phyloP scores from a whole-genome alignment of 2,329 filamentous ascomycete species.

The Neoarthrinium moseri region DNA sequence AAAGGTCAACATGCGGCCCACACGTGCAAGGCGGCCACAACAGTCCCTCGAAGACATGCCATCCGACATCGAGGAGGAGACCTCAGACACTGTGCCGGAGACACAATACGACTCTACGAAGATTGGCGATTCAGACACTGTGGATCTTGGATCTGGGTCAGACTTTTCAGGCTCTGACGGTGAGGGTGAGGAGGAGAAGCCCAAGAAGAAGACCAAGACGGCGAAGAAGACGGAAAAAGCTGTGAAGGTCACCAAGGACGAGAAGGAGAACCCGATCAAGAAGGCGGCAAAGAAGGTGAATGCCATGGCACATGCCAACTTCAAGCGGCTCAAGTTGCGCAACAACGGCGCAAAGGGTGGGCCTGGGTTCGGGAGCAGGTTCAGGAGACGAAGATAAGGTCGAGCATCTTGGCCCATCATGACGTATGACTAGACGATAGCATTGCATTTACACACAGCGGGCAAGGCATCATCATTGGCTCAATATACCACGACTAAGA shows the following conservation, averaged over 20 bases:
- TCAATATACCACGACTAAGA: no score
- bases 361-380: constrained; percentile 55
- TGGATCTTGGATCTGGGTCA: constrained; percentile 36
- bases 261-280: constrained; percentile 44
- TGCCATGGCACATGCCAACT: constrained; percentile 64
- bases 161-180: constrained; percentile 36
- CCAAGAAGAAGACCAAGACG: constrained; percentile 19
- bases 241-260: constrained; percentile 22
- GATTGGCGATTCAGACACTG: constrained; percentile 24
- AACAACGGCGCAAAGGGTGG: constrained; percentile 64
- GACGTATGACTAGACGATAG: constrained; percentile 2
- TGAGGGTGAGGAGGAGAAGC: constrained; percentile 31
- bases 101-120: constrained; percentile 31
- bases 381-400: constrained; percentile 46
- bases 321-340: constrained; percentile 62
- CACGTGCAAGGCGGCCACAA: constrained; percentile 44
- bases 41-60: constrained; percentile 27
- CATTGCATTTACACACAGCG: no score
- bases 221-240: constrained; percentile 15
- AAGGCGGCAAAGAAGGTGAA: constrained; percentile 60
- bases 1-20: constrained; percentile 62
- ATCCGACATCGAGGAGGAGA: constrained; percentile 33
- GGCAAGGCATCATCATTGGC: no score
- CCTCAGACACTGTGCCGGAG: constrained; percentile 35
- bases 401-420: neutral